Evolutionary conservation across 2,329 filamentous ascomycete species (phyloP), one percentile per base, ranked within the genome.

Genomic region (Sporothrix dimorphospora): DNA sequence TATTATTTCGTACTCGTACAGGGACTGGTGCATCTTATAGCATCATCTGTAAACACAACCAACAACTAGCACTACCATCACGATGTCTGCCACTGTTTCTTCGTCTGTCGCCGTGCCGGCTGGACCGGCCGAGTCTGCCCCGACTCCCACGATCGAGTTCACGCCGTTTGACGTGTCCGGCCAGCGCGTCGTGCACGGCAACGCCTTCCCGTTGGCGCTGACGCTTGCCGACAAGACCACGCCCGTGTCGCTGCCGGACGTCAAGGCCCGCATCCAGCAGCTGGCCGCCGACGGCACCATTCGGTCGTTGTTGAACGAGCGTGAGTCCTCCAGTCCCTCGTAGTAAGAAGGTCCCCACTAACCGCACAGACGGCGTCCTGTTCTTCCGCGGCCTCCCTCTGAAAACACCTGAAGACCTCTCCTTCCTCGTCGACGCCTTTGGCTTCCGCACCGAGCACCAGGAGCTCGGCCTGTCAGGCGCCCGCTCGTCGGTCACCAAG

Each of bases 381-480:
- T 77, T 76, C 45, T 77, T 78, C 74, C 75, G 77, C 38, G 73
- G 74, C 27, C 75, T 77, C 4, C 72, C 72, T 1, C 74, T 78
- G 11, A 57, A 73, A 9, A 71, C 73, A 42, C 72, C 75, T 1
- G 53, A 77, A 6, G 76, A 78, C 12, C 78, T 78, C 53, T 77
- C 75, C 38, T 68, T 67, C 21, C 77, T 78, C 21, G 75, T 77
- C 9, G 76, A 78, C 34, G 78, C 75, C 4, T 79, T 78, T 61
- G 77, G 77, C 21, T 78, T 67, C 42, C 40, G 45, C 16, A 9
- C 30, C 1, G 63, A 67, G 21, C 63, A 67, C 63, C 42, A 67
- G 4, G 63, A 67, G 14, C 71, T 73, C 42, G 66, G 30, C 72
- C 77, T 2, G 75, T 78, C 61, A 74, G 77, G 78, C 9, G 76